Evolutionary conservation across 768 basidiomycete species (phyloP), one percentile per base, ranked within the genome.

Genomic region (Kwoniella shandongensis): DNA sequence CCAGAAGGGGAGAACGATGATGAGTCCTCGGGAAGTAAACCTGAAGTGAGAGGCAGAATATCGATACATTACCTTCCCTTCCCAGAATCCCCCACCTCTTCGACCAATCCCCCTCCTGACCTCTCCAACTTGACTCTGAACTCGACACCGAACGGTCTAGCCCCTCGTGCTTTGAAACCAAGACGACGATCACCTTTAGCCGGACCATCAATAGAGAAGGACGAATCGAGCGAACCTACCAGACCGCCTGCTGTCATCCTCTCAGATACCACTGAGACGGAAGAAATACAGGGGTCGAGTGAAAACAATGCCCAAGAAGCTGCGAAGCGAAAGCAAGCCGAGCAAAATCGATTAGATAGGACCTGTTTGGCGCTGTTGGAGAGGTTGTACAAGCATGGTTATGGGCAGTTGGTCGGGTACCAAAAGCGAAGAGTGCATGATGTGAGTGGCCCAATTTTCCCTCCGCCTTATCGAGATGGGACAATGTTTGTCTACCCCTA

Each of bases 371-470:
- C 86, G 0, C 83, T 98, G 22, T 81, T 96, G 11, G 89, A 91
- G 58, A 85, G 88, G 1, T 71, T 92, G 17, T 87, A 89, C 72
- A 83, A 89, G n/a, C 89, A 94, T 66, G 86, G 88, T n/a, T 89
- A 86, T 84, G 92, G 93, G 2, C 82, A 83, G 2, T 72, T 87
- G 69, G 86, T 84, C 1, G 84, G 87, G 53, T 97, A 94, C 79
- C 82, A 84, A 76, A 97, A 97, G 72, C 84, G 93, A 1, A 86
- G 92, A 3, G 64, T 79, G 1, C 94, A 97, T 67, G 94, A 98
- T 74, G 73, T 78, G 54, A 57, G 78, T 66, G 18, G 13, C 11
- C 4, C n/a, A 22, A 27, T 17, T 52, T 4, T 12, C 18, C 20
- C 17, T 13, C 20, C 20, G 48, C 13, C 15, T 4, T n/a, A n/a